Base-by-base conservation (phyloP, 2,329 filamentous ascomycete genomes). In the Cytospora leucostoma region DNA sequence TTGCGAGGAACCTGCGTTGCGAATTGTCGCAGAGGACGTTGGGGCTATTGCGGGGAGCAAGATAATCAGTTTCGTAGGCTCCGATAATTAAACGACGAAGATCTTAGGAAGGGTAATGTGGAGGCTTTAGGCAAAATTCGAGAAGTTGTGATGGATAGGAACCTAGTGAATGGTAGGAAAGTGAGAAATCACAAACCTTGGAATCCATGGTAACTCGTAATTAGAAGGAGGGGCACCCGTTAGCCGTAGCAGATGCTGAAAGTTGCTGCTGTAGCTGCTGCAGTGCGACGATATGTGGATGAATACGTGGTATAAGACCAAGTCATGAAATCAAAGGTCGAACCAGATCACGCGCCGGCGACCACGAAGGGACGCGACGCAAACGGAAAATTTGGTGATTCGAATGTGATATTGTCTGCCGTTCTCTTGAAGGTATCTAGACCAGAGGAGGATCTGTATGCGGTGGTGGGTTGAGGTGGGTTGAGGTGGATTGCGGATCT, bases 11-110 rank as follows among this genome's bases (percentile, higher is more conserved):
- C 49, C 19, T 65, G 58, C 35, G 59, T 44, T 21, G 68, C 62
- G n/a, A 87, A 76, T 55, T 79, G 75, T 72, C 87, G 84, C 69
- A 80, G 68, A 70, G 84, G 85, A 76, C 90, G 85, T 75, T 90
- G 89, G 66, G 91, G 90, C 91, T 94, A 68, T 59, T 58, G 57
- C 61, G 67, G 67, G 64, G 70, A 69, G 53, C 59, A 59, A n/a
- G 19, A 44, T n/a, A 35, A 65, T 61, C 51, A 67, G 62, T 51
- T 34, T 61, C 32, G 56, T 51, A 19, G 37, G 37, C 53, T 50
- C 37, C 27, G 21, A 35, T 15, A n/a, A 34, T 27, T 27, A 12
- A 27, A 49, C 38, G 50, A 62, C 63, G 52, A 50, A 51, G 51
- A 50, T 38, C 38, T 47, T 57, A 34, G 59, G 21, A 59, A 57